Percentiles rank a stretch among this genome's conserved stretches.
Conservation (phyloP, 371 early-diverging fungal genomes). For the Basidiobolus meristosporus region DNA sequence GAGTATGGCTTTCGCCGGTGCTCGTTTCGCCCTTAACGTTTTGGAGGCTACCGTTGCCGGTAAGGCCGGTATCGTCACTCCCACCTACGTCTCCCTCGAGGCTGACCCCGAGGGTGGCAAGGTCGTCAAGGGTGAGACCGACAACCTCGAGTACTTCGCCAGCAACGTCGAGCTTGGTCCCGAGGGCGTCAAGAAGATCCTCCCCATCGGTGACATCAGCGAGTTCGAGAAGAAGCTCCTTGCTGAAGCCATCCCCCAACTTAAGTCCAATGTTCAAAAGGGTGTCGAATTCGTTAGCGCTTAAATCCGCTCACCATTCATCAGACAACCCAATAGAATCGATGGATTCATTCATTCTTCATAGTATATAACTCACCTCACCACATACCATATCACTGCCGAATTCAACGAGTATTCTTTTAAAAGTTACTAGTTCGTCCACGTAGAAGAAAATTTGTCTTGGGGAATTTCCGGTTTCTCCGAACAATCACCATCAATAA, state of each 20-base stretch:
- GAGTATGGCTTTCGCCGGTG: constrained; percentile 84
- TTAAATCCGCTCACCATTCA: no score
- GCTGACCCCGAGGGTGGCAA: constrained; percentile 11
- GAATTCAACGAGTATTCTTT: no score
- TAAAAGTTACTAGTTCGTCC: no score
- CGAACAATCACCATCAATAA: no score
- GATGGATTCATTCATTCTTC: no score
- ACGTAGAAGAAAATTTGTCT: no score
- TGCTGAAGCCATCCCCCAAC: constrained; percentile 45
- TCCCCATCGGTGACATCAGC: constrained; percentile 39
- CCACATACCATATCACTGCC: no score
- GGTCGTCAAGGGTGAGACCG: constrained; percentile 3
- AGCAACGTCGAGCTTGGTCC: constrained; percentile 65
- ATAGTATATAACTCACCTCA: no score
- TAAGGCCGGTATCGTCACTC: constrained; percentile 45
- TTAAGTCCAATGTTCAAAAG: constrained; percentile 59
- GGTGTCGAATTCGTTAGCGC: constrained; percentile 28
- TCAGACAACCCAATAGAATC: no score
- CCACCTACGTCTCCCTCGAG: constrained; percentile 36
- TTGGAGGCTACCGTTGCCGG: constrained; percentile 42
- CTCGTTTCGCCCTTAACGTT: constrained; percentile 55
- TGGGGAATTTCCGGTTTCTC: no score
- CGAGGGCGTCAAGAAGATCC: constrained; percentile 50
- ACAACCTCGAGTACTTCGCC: constrained; percentile 87
- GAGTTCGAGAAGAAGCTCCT: constrained; percentile 51